Percentiles rank a stretch among this genome's conserved stretches.
Conservation (phyloP, 768 basidiomycete genomes). For the Suillus subluteus region DNA sequence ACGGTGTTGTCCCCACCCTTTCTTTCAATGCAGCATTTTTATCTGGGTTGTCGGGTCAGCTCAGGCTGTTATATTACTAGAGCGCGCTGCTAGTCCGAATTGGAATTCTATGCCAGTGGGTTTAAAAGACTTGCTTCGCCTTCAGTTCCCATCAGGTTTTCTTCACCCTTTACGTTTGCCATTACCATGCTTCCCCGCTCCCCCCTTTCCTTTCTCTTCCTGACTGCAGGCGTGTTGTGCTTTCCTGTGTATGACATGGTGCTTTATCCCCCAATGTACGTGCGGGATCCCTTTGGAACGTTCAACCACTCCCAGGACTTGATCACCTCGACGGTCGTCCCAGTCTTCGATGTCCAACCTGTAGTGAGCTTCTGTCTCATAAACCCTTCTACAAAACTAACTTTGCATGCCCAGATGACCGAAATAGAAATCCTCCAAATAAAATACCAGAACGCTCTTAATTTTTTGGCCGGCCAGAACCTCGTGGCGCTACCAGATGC, state of each 20-base stretch:
- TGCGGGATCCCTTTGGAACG: not conserved
- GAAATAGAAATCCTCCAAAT: not conserved
- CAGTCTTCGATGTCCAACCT: not conserved
- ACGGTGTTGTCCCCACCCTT: not conserved
- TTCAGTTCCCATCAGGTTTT: not conserved
- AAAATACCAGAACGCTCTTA: not conserved
- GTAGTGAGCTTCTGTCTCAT: not conserved
- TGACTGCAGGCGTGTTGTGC: conserved; percentile 13
- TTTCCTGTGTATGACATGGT: conserved; percentile 16
- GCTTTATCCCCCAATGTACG: not conserved
- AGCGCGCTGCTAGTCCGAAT: not conserved
- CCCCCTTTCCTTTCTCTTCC: conserved; percentile 15
- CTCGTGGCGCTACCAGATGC: not conserved
- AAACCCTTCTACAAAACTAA: not conserved
- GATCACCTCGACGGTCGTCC: not conserved
- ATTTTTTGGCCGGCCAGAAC: not conserved
- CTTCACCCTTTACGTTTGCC: not conserved
- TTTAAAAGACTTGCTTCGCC: conserved; percentile 25
- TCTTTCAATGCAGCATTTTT: not conserved
- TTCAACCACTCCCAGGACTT: not conserved
- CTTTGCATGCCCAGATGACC: not conserved
- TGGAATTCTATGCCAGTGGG: not conserved
- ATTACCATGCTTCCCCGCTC: conserved; percentile 18
- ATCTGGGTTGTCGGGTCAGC: not conserved
- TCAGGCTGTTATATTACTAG: not conserved